phyloP scores from a whole-genome alignment of 2,329 filamentous ascomycete genomes.

The Stachybotrys chlorohalonatus region DNA sequence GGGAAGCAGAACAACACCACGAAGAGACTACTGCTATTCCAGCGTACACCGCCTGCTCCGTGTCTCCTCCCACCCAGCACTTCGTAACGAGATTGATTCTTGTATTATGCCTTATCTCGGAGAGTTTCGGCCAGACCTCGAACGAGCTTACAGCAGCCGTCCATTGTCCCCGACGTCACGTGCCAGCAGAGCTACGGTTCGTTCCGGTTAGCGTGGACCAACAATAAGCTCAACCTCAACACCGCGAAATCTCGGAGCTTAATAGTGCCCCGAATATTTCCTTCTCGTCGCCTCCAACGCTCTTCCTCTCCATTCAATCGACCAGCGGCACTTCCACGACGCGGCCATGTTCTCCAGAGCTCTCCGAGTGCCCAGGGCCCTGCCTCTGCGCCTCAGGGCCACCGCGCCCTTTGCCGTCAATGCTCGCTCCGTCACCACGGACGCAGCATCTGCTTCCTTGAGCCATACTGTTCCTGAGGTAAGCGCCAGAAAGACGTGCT shows the following conservation, averaged over 20 bases:
- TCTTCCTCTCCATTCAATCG: slow-evolving; percentile 19
- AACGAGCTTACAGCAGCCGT: neutral
- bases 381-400: slow-evolving; percentile 43
- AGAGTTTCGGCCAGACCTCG: neutral
- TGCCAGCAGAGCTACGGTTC: neutral
- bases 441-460: slow-evolving; percentile 85
- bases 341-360: slow-evolving; percentile 61
- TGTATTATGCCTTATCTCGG: neutral
- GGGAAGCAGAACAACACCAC: too few species aligned
- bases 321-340: slow-evolving; percentile 21
- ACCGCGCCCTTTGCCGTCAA: slow-evolving; percentile 35
- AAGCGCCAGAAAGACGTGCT: slow-evolving; percentile 10
- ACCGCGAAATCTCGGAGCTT: slow-evolving; percentile 35
- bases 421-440: slow-evolving; percentile 79
- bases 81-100: too few species aligned
- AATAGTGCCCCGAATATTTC: slow-evolving; percentile 18
- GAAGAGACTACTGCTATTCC: too few species aligned
- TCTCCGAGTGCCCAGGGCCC: slow-evolving; percentile 52
- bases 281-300: slow-evolving; percentile 17
- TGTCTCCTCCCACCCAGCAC: too few species aligned
- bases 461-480: slow-evolving; percentile 59
- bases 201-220: slow-evolving; percentile 23
- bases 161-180: neutral
- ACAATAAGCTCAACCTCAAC: slow-evolving; percentile 34
- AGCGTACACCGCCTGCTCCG: too few species aligned